phyloP scores from a whole-genome alignment of 208 protist species.

The Crithidia bombi region DNA sequence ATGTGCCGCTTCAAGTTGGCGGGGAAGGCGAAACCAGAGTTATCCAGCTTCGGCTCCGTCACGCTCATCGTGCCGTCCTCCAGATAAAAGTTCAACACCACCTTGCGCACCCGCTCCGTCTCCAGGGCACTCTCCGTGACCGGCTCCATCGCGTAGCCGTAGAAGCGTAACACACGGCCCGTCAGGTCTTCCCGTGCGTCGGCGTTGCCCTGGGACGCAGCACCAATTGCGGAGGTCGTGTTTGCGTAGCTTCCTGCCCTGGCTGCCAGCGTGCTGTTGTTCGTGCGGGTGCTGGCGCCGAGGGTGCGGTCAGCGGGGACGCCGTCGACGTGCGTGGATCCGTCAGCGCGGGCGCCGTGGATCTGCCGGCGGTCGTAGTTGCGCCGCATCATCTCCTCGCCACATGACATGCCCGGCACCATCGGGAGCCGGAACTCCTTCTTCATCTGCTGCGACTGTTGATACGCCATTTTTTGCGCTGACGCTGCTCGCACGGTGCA shows the following conservation, averaged over 20 bases:
- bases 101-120: slow-evolving; percentile 88
- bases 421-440: slow-evolving; percentile 92
- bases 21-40: slow-evolving; percentile 95
- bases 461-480: slow-evolving; percentile 83
- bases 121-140: slow-evolving; percentile 95
- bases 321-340: slow-evolving; percentile 51
- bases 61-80: slow-evolving; percentile 97
- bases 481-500: too few relatives aligned
- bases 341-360: slow-evolving; percentile 42
- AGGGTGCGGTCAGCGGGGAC: slow-evolving; percentile 65
- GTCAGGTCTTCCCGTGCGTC: slow-evolving; percentile 49
- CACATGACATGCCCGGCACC: slow-evolving; percentile 86
- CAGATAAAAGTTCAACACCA: slow-evolving; percentile 94
- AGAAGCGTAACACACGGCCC: slow-evolving; percentile 93
- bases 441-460: slow-evolving; percentile 80
- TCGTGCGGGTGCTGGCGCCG: slow-evolving; percentile 23
- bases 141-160: slow-evolving; percentile 94
- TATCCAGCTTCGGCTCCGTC: slow-evolving; percentile 91
- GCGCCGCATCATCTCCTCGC: slow-evolving; percentile 90
- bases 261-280: slow-evolving; percentile 16
- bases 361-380: slow-evolving; percentile 89
- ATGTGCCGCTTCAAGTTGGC: slow-evolving; percentile 93
- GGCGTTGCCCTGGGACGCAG: too few relatives aligned
- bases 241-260: slow-evolving; percentile 19
- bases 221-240: neutral